Conservation (phyloP, 495 filamentous ascomycete genomes). For the Aspergillus coremiiformis region DNA sequence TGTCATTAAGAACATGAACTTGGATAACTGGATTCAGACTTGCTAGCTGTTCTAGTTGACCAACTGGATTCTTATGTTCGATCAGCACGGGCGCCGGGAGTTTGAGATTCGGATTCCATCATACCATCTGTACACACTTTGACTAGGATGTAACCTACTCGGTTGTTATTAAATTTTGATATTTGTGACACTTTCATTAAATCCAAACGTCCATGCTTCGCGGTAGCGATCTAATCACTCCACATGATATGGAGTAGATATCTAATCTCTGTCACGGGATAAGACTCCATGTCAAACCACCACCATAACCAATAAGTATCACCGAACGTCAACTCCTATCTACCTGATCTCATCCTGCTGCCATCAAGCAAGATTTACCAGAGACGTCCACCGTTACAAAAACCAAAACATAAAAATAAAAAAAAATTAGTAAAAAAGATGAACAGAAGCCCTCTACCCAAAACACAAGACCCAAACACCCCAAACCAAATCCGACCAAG, state of each 20-base stretch:
- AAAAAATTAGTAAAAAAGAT: too few species aligned
- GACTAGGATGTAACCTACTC: slow-evolving; percentile 1
- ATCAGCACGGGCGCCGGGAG: slow-evolving; percentile 2
- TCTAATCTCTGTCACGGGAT: too few species aligned
- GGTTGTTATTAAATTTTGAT: background rate
- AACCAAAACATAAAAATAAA: too few species aligned
- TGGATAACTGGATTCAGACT: slow-evolving; percentile 51
- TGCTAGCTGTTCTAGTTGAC: slow-evolving; percentile 22
- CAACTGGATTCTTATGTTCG: background rate
- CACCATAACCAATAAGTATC: too few species aligned
- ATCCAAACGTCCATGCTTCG: background rate
- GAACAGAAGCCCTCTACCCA: background rate
- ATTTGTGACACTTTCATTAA: background rate
- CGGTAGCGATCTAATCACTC: background rate
- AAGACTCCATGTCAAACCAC: too few species aligned
- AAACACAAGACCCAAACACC: background rate
- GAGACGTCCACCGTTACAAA: too few species aligned
- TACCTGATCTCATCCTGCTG: too few species aligned
- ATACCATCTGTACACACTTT: background rate
- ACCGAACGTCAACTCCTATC: too few species aligned
- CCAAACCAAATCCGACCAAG: background rate
- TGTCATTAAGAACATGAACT: slow-evolving; percentile 55
- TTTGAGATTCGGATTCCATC: background rate
- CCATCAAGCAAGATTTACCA: background rate
- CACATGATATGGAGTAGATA: too few species aligned